Conservation (phyloP, 495 filamentous ascomycete species). For the Penicillium dipodomyicola region DNA sequence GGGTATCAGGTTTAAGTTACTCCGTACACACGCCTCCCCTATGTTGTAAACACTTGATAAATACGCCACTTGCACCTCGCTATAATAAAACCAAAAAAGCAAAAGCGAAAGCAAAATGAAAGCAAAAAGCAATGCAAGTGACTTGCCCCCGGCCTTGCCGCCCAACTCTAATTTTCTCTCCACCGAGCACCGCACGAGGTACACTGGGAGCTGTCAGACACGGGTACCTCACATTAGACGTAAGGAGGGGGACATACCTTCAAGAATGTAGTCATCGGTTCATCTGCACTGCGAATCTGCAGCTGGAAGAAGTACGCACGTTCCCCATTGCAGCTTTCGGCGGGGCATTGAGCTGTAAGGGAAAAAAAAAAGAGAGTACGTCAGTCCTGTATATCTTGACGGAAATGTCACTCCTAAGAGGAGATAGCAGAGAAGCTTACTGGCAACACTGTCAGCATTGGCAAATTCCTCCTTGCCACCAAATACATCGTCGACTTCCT, state of each 20-base stretch:
- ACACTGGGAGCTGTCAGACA: constrained; percentile 41
- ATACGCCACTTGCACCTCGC: constrained; percentile 18
- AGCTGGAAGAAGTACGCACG: constrained; percentile 93
- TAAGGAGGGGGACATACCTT: constrained; percentile 57
- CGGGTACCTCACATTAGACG: constrained; percentile 21
- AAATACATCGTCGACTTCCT: constrained; percentile 88
- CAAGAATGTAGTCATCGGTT: constrained; percentile 96
- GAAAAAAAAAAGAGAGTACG: background rate
- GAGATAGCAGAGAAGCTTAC: constrained; percentile 39
- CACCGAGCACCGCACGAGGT: constrained; percentile 43
- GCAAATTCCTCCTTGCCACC: constrained; percentile 84
- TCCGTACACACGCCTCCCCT: background rate
- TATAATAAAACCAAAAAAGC: background rate
- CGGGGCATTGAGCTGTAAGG: constrained; percentile 67
- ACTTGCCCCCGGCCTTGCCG: background rate
- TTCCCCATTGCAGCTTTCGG: constrained; percentile 67
- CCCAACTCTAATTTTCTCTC: constrained; percentile 44
- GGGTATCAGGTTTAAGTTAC: constrained; percentile 22
- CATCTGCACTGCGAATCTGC: constrained; percentile 96
- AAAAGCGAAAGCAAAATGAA: background rate
- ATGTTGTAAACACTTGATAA: background rate
- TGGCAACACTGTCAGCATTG: constrained; percentile 76
- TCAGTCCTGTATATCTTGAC: background rate
- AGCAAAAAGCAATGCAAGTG: background rate
- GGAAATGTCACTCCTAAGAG: background rate